These are phyloP conservation scores for Trametes villosa DNA, from an alignment of 768 basidiomycete genomes.

Conservation along the genomic window DNA sequence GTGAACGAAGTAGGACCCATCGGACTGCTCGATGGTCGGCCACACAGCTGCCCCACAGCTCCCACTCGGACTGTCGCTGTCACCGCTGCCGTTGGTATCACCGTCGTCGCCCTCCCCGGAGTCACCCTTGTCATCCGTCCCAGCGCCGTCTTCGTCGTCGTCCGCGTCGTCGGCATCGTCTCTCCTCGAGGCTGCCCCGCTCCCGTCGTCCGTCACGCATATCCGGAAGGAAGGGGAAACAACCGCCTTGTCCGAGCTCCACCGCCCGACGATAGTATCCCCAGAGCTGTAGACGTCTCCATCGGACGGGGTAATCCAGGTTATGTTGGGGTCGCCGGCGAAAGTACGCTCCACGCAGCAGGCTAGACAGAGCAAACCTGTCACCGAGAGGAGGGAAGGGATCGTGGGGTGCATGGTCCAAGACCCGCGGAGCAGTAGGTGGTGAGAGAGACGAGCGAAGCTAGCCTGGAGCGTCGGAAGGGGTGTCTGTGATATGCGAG, in stretches of 20 bases:
- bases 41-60: conserved; percentile 33
- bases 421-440: not conserved
- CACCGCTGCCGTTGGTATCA: not conserved
- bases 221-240: conserved; percentile 42
- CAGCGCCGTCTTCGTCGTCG: too few relatives aligned
- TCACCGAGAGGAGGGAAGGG: conserved; percentile 9
- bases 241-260: conserved; percentile 32
- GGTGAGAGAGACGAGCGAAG: not conserved
- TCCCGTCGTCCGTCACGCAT: conserved; percentile 27
- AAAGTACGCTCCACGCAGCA: conserved; percentile 1
- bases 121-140: conserved; percentile 24
- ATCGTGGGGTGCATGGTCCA: not conserved
- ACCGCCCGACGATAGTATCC: conserved; percentile 38
- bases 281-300: conserved; percentile 35
- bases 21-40: conserved; percentile 32
- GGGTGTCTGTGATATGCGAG: not conserved
- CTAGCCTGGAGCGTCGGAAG: conserved; percentile 1
- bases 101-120: too few relatives aligned
- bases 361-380: conserved; percentile 1
- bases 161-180: not conserved
- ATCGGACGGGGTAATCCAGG: conserved; percentile 34
- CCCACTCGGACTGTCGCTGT: not conserved
- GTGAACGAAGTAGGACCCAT: conserved; percentile 32
- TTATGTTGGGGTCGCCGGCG: conserved; percentile 23
- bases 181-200: not conserved